A percentile compares a stretch with the other conserved stretches of the same genome.
Evolutionary conservation across 768 basidiomycete species (phyloP).

Genomic region (Porpolomopsis calyptriformis): DNA sequence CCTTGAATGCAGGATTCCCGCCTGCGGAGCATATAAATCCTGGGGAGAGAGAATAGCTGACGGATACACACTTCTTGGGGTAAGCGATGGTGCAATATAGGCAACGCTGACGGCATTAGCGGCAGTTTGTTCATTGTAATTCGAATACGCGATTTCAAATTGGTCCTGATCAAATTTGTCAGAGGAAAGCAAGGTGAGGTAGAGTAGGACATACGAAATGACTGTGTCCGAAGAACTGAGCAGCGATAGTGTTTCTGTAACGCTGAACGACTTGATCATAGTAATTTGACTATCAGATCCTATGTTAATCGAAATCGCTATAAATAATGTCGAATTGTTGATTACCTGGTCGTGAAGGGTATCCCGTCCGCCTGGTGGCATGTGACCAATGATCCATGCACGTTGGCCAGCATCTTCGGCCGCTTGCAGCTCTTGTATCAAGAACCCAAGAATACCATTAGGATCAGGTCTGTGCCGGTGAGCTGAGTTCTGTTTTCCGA

Average conservation of each 20-base stretch:
- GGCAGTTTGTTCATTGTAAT: slow-evolving; percentile 36
- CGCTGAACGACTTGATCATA: slow-evolving; percentile 53
- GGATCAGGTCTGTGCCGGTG: slow-evolving; percentile 35
- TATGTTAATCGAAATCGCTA: not conserved
- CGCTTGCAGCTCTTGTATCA: slow-evolving; percentile 41
- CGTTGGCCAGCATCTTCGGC: slow-evolving; percentile 52
- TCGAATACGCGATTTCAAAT: slow-evolving; percentile 49
- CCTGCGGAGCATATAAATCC: slow-evolving; percentile 20
- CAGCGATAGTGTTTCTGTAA: slow-evolving; percentile 48
- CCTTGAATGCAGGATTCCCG: slow-evolving; percentile 45
- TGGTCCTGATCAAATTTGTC: slow-evolving; percentile 31
- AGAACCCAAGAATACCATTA: slow-evolving; percentile 48
- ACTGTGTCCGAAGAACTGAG: slow-evolving; percentile 53
- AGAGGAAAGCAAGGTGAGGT: not conserved
- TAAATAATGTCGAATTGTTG: not conserved
- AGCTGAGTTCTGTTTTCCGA: not conserved
- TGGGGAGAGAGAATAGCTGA: not conserved
- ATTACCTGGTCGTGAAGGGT: slow-evolving; percentile 41
- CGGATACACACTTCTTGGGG: slow-evolving; percentile 37
- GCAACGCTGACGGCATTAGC: slow-evolving; percentile 37
- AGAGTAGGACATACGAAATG: slow-evolving; percentile 18
- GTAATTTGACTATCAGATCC: slow-evolving; percentile 41
- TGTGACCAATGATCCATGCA: slow-evolving; percentile 54
- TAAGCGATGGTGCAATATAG: slow-evolving; percentile 45
- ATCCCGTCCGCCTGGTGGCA: slow-evolving; percentile 42